A percentile compares a stretch with the other conserved stretches of the same genome.
Evolutionary conservation across 257 asterid genomes (phyloP).

Genomic region (Euphrasia confusa): DNA sequence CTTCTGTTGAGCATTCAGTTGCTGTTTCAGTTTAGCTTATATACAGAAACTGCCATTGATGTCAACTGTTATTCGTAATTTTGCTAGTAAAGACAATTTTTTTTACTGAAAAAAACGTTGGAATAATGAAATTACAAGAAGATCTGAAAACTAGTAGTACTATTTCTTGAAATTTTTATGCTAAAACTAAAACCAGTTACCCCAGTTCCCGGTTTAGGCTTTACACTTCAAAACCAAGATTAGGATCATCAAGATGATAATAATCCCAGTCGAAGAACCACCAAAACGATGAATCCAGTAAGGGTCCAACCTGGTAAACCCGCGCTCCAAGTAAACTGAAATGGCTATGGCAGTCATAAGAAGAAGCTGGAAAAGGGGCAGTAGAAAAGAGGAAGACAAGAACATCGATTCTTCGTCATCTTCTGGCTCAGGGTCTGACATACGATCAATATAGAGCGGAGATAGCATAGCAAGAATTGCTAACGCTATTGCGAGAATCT

Average conservation of each 20-base stretch:
- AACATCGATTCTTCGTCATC: slow-evolving; percentile 33
- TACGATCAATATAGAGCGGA: slow-evolving; percentile 49
- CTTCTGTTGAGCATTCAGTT: too few species aligned
- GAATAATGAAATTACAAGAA: too few species aligned
- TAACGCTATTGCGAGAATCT: slow-evolving; percentile 43
- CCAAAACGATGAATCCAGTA: slow-evolving; percentile 44
- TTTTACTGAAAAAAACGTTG: too few species aligned
- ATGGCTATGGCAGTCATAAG: slow-evolving; percentile 34
- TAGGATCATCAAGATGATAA: slow-evolving; percentile 31
- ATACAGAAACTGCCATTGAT: too few species aligned
- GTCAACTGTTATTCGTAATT: too few species aligned
- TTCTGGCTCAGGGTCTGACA: slow-evolving; percentile 31
- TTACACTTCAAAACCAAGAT: slow-evolving; percentile 38
- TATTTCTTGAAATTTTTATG: not conserved
- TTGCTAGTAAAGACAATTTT: too few species aligned
- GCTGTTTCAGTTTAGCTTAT: too few species aligned
- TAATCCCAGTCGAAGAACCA: slow-evolving; percentile 43
- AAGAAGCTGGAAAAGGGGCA: slow-evolving; percentile 39
- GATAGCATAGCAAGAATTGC: slow-evolving; percentile 45
- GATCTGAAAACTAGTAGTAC: not conserved
- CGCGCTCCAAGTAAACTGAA: slow-evolving; percentile 34
- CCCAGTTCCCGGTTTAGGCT: slow-evolving; percentile 7
- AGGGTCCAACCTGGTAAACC: slow-evolving; percentile 35
- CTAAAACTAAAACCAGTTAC: not conserved
- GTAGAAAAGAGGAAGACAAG: slow-evolving; percentile 30